phyloP scores from a whole-genome alignment of 169 alveolate species.

The Theileria annulata region DNA sequence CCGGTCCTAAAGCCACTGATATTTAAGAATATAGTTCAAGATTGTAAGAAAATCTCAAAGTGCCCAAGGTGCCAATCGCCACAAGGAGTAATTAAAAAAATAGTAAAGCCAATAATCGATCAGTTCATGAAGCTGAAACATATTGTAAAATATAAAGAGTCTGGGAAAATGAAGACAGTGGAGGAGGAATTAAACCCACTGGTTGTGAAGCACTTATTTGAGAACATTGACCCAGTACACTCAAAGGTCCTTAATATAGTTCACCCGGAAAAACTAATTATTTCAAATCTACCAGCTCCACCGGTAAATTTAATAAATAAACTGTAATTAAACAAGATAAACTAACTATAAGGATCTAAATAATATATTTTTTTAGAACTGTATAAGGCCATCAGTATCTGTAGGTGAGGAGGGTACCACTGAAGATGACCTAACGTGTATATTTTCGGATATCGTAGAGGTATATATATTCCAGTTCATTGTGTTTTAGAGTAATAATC shows the following conservation, averaged over 20 bases:
- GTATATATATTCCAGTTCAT: background rate
- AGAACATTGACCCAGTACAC: slow-evolving; percentile 89
- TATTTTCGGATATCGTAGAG: slow-evolving; percentile 87
- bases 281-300: slow-evolving; percentile 92
- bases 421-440: slow-evolving; percentile 94
- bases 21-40: slow-evolving; percentile 80
- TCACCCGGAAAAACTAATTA: slow-evolving; percentile 90
- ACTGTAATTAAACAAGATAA: background rate
- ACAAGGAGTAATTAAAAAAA: slow-evolving; percentile 82
- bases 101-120: slow-evolving; percentile 82
- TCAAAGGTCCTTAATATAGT: slow-evolving; percentile 87
- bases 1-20: slow-evolving; percentile 75
- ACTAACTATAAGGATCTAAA: background rate
- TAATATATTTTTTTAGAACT: slow-evolving; percentile 50
- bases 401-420: slow-evolving; percentile 88
- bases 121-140: slow-evolving; percentile 87
- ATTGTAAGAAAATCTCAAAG: slow-evolving; percentile 77
- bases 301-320: slow-evolving; percentile 78
- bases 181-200: slow-evolving; percentile 91
- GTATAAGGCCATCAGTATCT: slow-evolving; percentile 95
- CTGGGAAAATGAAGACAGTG: slow-evolving; percentile 71
- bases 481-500: slow-evolving; percentile 71
- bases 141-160: slow-evolving; percentile 72
- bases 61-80: slow-evolving; percentile 84
- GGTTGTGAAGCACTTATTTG: slow-evolving; percentile 84